Evolutionary conservation across 2,329 filamentous ascomycete genomes (phyloP).

Genomic region (Eutypa lata): DNA sequence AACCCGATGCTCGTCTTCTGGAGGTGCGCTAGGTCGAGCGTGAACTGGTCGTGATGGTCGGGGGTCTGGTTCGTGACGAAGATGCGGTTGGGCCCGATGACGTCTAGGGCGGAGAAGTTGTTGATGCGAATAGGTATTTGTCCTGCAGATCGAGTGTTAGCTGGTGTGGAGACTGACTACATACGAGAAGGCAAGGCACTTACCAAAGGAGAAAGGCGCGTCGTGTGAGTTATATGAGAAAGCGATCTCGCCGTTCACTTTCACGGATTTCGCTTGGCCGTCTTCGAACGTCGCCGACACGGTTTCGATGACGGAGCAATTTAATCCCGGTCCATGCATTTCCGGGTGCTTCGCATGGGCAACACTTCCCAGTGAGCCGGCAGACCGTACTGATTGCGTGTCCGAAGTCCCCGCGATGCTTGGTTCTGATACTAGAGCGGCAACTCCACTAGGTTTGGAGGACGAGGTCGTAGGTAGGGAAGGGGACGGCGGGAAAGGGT

Average conservation of each 20-base stretch:
- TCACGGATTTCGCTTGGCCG: slow-evolving; percentile 66
- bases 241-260: slow-evolving; percentile 84
- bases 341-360: slow-evolving; percentile 78
- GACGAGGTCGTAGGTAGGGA: slow-evolving; percentile 30
- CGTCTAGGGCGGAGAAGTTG: slow-evolving; percentile 84
- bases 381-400: slow-evolving; percentile 86
- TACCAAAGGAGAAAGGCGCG: slow-evolving; percentile 47
- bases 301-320: slow-evolving; percentile 86
- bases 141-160: slow-evolving; percentile 38
- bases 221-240: slow-evolving; percentile 69
- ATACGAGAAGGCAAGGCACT: slow-evolving; percentile 27
- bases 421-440: slow-evolving; percentile 60
- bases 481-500: slow-evolving; percentile 33
- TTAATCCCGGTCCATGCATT: slow-evolving; percentile 73
- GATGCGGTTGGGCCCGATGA: slow-evolving; percentile 88
- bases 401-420: slow-evolving; percentile 65
- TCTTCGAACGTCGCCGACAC: slow-evolving; percentile 82
- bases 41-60: slow-evolving; percentile 75
- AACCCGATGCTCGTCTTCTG: slow-evolving; percentile 77
- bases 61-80: slow-evolving; percentile 70
- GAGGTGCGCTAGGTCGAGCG: slow-evolving; percentile 69
- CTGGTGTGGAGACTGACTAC: slow-evolving; percentile 12
- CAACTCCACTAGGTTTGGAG: slow-evolving; percentile 45
- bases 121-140: slow-evolving; percentile 75
- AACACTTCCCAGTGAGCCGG: slow-evolving; percentile 70